Base-by-base conservation (phyloP, 1,284 basidiomycete species). In the Ustilago vetiveriae region DNA sequence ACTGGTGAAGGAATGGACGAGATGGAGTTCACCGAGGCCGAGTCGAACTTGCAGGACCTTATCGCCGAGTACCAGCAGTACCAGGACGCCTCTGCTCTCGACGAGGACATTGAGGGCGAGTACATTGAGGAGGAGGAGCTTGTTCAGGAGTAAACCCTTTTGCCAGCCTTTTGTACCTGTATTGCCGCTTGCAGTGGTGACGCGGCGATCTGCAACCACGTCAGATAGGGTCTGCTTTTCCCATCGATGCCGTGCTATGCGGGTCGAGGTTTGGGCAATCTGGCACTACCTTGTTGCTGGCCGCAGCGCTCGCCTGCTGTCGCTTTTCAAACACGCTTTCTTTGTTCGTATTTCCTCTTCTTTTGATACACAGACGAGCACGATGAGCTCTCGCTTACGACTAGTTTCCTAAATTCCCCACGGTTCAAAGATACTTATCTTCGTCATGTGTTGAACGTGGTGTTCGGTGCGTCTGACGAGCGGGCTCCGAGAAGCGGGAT, bases 1-100 rank as follows among this genome's bases (percentile, higher is more conserved):
- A 82, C 80, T n/a, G 78, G 76, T 40, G 78, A 82, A 58, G 82
- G 82, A 36, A 82, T 82, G 82, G 80, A 82, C 72, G 82, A 82
- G 66, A 82, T 82, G 81, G 82, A 82, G 73, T 82, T 82, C 73
- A 80, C 80, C 40, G 82, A 82, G 72, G 84, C 82, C 44, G 79
- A 82, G 68, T 78, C 75, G 23, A 81, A 79, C 65, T 65, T 82
- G 63, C 64, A 76, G 40, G 82, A 82, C 64, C 62, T 82, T 57
- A 80, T 82, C 42, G 65, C 82, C 80, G 90, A 84, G 42, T 54
- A 82, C 67, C 78, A 82, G 71, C 79, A 81, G 68, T 78, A 78
- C 65, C 69, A 78, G 67, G 66, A 71, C 17, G 75, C 94, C 29
- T 76, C 80, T 24, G 80, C 82, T 68, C 83, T 85, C 47, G 84